Percentiles rank a stretch among this genome's conserved stretches.
These are phyloP conservation scores for Madurella mycetomatis DNA, from an alignment of 2,329 filamentous ascomycete species.

Conservation along the genomic window DNA sequence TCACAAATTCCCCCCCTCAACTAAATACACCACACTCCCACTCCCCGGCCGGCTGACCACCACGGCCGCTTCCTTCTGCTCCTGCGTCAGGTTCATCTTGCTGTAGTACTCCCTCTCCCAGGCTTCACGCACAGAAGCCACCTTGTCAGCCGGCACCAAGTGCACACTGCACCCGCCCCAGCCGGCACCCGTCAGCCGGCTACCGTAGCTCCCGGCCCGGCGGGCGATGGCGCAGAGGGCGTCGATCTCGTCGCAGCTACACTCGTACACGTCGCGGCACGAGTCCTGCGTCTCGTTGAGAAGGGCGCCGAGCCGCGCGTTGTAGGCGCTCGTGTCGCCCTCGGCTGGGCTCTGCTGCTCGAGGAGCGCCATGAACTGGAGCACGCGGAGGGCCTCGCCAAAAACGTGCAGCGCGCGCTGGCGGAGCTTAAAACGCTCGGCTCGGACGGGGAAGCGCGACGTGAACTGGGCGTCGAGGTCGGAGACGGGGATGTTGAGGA, in stretches of 20 bases:
- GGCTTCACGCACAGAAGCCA: conserved; percentile 70
- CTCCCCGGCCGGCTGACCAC: conserved; percentile 85
- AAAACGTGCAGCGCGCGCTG: conserved; percentile 90
- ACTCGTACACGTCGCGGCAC: conserved; percentile 84
- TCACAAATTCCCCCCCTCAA: conserved; percentile 21
- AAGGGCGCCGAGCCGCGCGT: conserved; percentile 68
- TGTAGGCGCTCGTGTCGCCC: conserved; percentile 53
- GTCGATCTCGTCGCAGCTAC: conserved; percentile 90
- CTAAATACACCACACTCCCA: conserved; percentile 56
- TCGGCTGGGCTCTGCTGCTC: conserved; percentile 41
- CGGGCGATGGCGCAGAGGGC: conserved; percentile 77
- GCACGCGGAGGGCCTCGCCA: conserved; percentile 78
- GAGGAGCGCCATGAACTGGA: conserved; percentile 78
- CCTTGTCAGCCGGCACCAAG: conserved; percentile 77
- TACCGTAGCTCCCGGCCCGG: conserved; percentile 75
- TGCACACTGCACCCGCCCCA: conserved; percentile 98
- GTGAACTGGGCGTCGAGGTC: conserved; percentile 76
- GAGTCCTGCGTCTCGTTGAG: conserved; percentile 88
- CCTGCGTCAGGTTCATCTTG: conserved; percentile 59
- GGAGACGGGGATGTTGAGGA: conserved; percentile 63
- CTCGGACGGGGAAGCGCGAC: conserved; percentile 82
- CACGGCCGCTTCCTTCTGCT: conserved; percentile 73
- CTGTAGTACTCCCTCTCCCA: conserved; percentile 80
- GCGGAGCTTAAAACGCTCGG: conserved; percentile 79
- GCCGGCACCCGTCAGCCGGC: conserved; percentile 83